phyloP scores from a whole-genome alignment of 805 yeast species.

The Wickerhamiella australiensis region DNA sequence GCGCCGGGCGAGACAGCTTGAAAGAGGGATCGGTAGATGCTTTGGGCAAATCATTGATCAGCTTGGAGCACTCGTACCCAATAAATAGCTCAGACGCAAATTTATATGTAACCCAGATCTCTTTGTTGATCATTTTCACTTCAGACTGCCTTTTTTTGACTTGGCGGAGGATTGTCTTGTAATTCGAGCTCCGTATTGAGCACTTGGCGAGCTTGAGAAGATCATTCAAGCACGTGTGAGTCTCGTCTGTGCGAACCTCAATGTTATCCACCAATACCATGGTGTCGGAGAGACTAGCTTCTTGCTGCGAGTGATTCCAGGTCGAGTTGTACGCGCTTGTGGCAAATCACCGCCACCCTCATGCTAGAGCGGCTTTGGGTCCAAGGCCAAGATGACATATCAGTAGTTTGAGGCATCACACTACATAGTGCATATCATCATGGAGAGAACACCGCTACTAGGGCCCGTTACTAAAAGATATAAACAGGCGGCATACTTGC shows the following conservation, averaged over 20 bases:
- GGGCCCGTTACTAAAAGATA: not conserved
- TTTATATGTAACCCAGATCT: not conserved
- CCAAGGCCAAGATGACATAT: not conserved
- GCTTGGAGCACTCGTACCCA: not conserved
- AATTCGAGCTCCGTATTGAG: not conserved
- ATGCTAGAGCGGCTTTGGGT: too few relatives aligned
- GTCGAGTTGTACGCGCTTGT: too few relatives aligned
- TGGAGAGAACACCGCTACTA: conserved; percentile 8
- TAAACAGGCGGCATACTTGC: conserved; percentile 9
- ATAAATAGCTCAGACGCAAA: not conserved
- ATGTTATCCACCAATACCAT: not conserved
- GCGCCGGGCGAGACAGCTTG: not conserved
- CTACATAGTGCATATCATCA: not conserved
- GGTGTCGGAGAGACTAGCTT: too few relatives aligned
- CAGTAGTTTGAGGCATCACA: not conserved
- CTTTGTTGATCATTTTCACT: not conserved
- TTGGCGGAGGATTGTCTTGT: not conserved
- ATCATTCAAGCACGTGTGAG: not conserved
- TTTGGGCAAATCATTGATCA: not conserved
- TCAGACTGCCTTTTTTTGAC: not conserved
- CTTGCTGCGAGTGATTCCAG: too few relatives aligned
- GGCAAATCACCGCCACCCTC: conserved; percentile 1
- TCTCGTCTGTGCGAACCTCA: not conserved
- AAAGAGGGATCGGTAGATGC: not conserved
- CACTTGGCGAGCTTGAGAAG: not conserved